Conservation (phyloP, 306 rosid genomes). For the Cicer bijugum region DNA sequence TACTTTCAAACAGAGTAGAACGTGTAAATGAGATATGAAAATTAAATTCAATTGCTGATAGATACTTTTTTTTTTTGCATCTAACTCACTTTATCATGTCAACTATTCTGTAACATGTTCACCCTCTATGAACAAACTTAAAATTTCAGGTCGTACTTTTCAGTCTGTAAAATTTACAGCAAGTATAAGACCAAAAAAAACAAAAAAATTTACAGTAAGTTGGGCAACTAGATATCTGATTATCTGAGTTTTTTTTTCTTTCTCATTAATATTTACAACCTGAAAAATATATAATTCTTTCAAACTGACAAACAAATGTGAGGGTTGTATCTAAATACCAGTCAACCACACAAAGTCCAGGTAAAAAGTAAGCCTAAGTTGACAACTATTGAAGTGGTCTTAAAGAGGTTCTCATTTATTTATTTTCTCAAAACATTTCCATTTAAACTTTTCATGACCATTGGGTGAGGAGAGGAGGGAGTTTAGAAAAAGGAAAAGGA, state of each 20-base stretch:
- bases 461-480: background rate
- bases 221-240: slow-evolving; percentile 10
- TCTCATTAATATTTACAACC: slow-evolving; percentile 26
- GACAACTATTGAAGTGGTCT: background rate
- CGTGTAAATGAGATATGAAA: slow-evolving; percentile 7
- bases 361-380: background rate
- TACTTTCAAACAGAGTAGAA: slow-evolving; percentile 27
- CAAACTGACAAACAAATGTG: background rate
- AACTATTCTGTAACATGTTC: background rate
- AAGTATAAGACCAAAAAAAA: background rate
- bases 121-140: background rate
- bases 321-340: slow-evolving; percentile 15
- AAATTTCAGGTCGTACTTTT: slow-evolving; percentile 23
- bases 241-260: background rate
- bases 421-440: slow-evolving; percentile 12
- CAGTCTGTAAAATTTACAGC: slow-evolving; percentile 7
- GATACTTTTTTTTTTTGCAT: background rate
- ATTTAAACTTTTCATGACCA: background rate
- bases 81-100: slow-evolving; percentile 4
- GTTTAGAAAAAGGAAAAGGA: background rate
- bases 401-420: background rate
- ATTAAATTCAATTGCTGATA: slow-evolving; percentile 6
- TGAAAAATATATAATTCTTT: slow-evolving; percentile 28
- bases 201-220: background rate
- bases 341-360: slow-evolving; percentile 8